Evolutionary conservation across 768 basidiomycete genomes (phyloP), one percentile per base, ranked within the genome.

Genomic region (Termitomyces sp.): DNA sequence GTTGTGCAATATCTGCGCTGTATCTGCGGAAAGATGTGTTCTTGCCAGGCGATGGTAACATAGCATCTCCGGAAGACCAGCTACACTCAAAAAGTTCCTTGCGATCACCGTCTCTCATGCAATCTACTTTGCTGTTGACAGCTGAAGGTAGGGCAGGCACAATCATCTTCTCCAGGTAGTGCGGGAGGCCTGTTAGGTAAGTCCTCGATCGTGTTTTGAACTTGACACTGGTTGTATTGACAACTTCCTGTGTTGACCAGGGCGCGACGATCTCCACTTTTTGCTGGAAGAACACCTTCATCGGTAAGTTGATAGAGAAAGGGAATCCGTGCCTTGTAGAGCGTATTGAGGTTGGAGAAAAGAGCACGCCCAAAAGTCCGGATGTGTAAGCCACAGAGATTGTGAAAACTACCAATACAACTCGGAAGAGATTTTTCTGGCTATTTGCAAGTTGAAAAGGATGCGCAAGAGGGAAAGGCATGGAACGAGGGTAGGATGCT

Each of bases 211-310:
- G 70, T n/a, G 68, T 64, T 17, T 44, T n/a, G 1, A 54, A 50
- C 23, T 26, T 33, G 31, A 43, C n/a, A 15, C 35, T 44, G n/a
- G n/a, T 37, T 26, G 37, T 35, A 37, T 46, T 11, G 23, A 17
- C 31, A 10, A 46, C 46, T 17, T 54, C 61, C 2, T 64, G 64
- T 8, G 68, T 55, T 9, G 63, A 55, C 42, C 67, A 59, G 15
- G 61, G 50, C 35, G 65, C 66, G 26, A 63, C 55, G 31, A 71
- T 62, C 48, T 78, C 71, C 6, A 89, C 71, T 1, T 65, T 73
- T 65, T 91, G 90, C 49, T 77, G 76, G 75, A 91, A 92, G 68
- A 76, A 89, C 1, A 90, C 69, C 60, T 89, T 90, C 63, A 91
- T 70, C 0, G 88, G 89, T 5, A 78, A 67, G 21, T 78, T 67